Evolutionary conservation across 1,284 basidiomycete genomes (phyloP).

Genomic region (Serendipita sp.): DNA sequence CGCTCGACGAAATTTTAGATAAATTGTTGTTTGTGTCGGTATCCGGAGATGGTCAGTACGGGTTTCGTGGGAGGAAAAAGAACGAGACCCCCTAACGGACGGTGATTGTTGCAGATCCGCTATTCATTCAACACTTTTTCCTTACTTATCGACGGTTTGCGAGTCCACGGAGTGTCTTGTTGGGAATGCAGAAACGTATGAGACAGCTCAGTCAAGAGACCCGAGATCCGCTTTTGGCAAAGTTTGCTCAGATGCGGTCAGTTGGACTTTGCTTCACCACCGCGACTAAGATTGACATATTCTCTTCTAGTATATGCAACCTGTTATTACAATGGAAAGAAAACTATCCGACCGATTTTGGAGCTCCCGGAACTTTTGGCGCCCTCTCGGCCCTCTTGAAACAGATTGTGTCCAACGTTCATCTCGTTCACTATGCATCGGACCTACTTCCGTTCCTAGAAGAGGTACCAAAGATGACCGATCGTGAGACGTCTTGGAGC

Average conservation of each 20-base stretch:
- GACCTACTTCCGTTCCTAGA: slow-evolving; percentile 67
- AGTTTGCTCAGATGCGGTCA: slow-evolving; percentile 70
- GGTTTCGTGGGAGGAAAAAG: no score
- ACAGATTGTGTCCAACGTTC: slow-evolving; percentile 59
- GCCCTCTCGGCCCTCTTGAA: slow-evolving; percentile 60
- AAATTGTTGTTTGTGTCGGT: slow-evolving; percentile 60
- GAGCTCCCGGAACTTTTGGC: slow-evolving; percentile 52
- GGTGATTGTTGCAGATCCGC: slow-evolving; percentile 35
- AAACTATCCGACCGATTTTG: slow-evolving; percentile 60
- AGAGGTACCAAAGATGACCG: slow-evolving; percentile 39
- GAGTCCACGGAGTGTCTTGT: slow-evolving; percentile 54
- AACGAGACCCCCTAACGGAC: no score
- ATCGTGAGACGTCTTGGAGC: slow-evolving; percentile 57
- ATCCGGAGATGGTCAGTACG: slow-evolving; percentile 55
- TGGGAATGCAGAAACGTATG: slow-evolving; percentile 74
- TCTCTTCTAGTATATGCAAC: slow-evolving; percentile 46
- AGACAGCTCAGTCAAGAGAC: slow-evolving; percentile 40
- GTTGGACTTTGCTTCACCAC: slow-evolving; percentile 12
- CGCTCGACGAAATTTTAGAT: slow-evolving; percentile 58
- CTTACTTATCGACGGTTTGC: slow-evolving; percentile 68
- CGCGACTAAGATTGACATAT: background rate
- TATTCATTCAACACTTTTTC: slow-evolving; percentile 61
- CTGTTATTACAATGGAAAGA: slow-evolving; percentile 60
- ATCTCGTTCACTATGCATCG: slow-evolving; percentile 66
- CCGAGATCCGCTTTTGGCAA: slow-evolving; percentile 61